Evolutionary conservation across 1,284 basidiomycete genomes (phyloP).

Genomic region (Pseudozyma sp.): DNA sequence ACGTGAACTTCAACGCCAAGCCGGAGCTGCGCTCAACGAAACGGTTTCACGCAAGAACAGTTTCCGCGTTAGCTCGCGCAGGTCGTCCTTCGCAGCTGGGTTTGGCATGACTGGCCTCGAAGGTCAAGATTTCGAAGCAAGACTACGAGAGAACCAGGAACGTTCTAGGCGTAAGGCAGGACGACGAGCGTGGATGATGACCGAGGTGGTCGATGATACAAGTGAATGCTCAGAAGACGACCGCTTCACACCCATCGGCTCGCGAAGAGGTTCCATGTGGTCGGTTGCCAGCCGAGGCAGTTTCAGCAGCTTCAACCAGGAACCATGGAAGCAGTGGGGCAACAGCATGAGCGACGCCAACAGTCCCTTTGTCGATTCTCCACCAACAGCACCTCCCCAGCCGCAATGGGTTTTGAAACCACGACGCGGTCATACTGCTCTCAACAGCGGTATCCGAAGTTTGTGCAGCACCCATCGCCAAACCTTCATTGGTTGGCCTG

Average conservation of each 20-base stretch:
- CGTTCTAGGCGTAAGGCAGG: conserved; percentile 55
- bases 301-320: conserved; percentile 50
- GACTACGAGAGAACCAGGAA: conserved; percentile 64
- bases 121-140: conserved; percentile 55
- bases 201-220: conserved; percentile 62
- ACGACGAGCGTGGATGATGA: conserved; percentile 64
- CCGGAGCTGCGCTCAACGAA: conserved; percentile 16
- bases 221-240: conserved; percentile 61
- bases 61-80: conserved; percentile 49
- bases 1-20: conserved; percentile 43
- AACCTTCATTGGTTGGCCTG: conserved; percentile 92
- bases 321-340: conserved; percentile 48
- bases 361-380: conserved; percentile 44
- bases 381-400: conserved; percentile 35
- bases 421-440: conserved; percentile 90
- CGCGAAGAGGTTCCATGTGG: conserved; percentile 57
- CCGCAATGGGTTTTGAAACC: conserved; percentile 80
- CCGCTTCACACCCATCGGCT: conserved; percentile 61
- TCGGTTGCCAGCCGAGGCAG: conserved; percentile 44
- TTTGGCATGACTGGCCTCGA: conserved; percentile 54
- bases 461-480: conserved; percentile 86
- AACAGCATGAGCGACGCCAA: conserved; percentile 44
- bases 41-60: conserved; percentile 50
- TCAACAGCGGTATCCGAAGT: conserved; percentile 91
- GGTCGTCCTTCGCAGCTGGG: conserved; percentile 49